Evolutionary conservation across 306 rosid species (phyloP).

Genomic region (Canavalia ensiformis): DNA sequence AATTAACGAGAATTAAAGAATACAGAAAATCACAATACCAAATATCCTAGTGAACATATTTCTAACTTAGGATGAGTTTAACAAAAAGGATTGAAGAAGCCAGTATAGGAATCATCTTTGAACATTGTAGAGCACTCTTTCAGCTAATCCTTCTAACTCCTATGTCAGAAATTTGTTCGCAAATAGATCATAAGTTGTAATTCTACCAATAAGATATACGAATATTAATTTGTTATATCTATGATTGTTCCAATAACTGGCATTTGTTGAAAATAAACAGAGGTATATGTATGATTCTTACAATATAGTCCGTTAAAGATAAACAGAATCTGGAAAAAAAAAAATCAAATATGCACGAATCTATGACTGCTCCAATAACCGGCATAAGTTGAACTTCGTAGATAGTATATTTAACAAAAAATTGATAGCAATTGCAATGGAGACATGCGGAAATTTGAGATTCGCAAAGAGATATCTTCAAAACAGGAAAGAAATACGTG

Average conservation of each 20-base stretch:
- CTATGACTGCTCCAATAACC: neutral
- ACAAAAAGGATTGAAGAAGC: neutral
- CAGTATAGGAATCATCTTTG: constrained; percentile 4
- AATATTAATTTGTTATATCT: neutral
- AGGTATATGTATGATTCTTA: neutral
- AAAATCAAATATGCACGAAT: constrained; percentile 30
- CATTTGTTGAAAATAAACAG: neutral
- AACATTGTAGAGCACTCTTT: constrained; percentile 28
- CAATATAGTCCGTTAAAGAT: neutral
- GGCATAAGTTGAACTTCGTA: constrained; percentile 18
- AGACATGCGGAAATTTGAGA: neutral
- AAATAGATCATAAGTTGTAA: constrained; percentile 18
- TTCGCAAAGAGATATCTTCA: constrained; percentile 20
- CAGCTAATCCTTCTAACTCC: constrained; percentile 35
- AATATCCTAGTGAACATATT: constrained; percentile 27
- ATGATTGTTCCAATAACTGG: neutral
- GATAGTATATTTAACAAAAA: constrained; percentile 28
- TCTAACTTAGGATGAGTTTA: constrained; percentile 10
- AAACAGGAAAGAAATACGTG: constrained; percentile 33
- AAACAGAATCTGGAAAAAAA: constrained; percentile 8
- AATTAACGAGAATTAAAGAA: constrained; percentile 9
- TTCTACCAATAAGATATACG: constrained; percentile 17
- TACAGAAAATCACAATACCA: neutral
- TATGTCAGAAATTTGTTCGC: neutral
- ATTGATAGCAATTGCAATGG: neutral